phyloP scores from a whole-genome alignment of 1,284 basidiomycete genomes.

The Tausonia pullulans region DNA sequence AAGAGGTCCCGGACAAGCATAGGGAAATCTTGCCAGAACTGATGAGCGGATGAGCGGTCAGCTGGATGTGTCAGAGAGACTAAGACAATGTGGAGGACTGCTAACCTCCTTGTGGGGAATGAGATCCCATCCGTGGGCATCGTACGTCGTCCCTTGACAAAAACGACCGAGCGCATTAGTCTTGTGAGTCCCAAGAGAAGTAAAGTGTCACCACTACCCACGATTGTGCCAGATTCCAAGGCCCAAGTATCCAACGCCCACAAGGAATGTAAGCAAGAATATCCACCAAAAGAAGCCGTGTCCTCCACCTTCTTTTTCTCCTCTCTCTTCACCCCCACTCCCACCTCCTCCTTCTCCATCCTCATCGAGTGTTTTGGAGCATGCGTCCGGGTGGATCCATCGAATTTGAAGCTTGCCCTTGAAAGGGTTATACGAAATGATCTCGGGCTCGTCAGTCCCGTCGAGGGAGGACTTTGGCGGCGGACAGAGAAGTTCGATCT shows the following conservation, averaged over 20 bases:
- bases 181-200: too few relatives aligned
- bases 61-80: neutral
- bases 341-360: too few relatives aligned
- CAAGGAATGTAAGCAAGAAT: neutral
- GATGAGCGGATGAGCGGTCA: slow-evolving; percentile 19
- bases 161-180: too few relatives aligned
- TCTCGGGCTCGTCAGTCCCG: too few relatives aligned
- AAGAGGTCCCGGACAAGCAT: slow-evolving; percentile 28
- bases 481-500: too few relatives aligned
- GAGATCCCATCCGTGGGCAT: slow-evolving; percentile 34
- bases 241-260: slow-evolving; percentile 1
- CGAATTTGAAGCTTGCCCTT: slow-evolving; percentile 29
- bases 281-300: neutral
- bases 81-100: neutral
- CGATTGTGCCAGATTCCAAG: slow-evolving; percentile 35
- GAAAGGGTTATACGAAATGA: slow-evolving; percentile 21
- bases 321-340: too few relatives aligned
- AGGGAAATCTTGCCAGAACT: slow-evolving; percentile 37
- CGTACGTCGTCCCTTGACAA: slow-evolving; percentile 30
- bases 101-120: slow-evolving; percentile 26
- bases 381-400: neutral
- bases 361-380: neutral
- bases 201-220: neutral
- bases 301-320: too few relatives aligned
- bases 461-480: neutral